Evolutionary conservation across 2,329 filamentous ascomycete species (phyloP).

Genomic region (Claviceps paspali): DNA sequence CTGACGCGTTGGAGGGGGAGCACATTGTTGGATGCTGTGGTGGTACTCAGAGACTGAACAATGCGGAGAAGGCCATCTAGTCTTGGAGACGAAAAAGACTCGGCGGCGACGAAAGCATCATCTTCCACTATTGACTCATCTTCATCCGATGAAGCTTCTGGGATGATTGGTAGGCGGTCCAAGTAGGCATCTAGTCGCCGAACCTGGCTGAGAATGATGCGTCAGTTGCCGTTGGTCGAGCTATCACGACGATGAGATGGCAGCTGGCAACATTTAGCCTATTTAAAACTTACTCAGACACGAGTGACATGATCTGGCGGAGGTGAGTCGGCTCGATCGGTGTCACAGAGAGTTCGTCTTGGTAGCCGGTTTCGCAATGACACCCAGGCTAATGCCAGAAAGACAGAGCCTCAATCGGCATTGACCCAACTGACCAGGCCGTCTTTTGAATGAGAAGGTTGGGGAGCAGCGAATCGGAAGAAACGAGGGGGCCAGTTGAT

Average conservation of each 20-base stretch:
- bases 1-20: conserved; percentile 46
- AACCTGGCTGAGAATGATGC: conserved; percentile 32
- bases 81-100: conserved; percentile 34
- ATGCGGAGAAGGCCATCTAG: conserved; percentile 50
- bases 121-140: conserved; percentile 22
- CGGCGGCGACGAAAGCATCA: conserved; percentile 19
- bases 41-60: conserved; percentile 56
- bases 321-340: neutral
- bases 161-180: conserved; percentile 37
- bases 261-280: neutral
- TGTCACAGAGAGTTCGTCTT: neutral
- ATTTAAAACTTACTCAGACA: conserved; percentile 28
- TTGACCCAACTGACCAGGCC: conserved; percentile 3
- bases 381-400: conserved; percentile 5
- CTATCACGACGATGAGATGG: neutral
- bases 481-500: conserved; percentile 1
- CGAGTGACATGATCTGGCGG: conserved; percentile 26
- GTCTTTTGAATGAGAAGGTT: conserved; percentile 2
- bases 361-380: conserved; percentile 4
- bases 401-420: conserved; percentile 7
- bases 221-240: conserved; percentile 8
- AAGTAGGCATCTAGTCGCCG: conserved; percentile 49
- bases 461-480: conserved; percentile 4
- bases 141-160: conserved; percentile 26
- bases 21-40: conserved; percentile 46